A percentile compares a stretch with the other conserved stretches of the same genome.
Conservation (phyloP, 2,329 filamentous ascomycete species). For the Ophiostoma ips region DNA sequence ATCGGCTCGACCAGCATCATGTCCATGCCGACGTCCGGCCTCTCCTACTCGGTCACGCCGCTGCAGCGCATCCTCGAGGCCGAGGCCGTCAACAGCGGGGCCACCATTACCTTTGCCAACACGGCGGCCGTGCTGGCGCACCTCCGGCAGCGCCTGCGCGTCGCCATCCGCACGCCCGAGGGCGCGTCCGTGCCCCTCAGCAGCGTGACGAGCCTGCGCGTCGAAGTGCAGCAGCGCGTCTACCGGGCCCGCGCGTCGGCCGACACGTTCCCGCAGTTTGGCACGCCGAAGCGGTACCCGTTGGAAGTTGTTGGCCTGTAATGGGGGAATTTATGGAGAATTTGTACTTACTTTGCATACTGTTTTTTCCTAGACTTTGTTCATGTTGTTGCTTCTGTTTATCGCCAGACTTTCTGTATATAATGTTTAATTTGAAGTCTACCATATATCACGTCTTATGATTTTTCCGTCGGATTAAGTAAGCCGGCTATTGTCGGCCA, state of each 20-base stretch:
- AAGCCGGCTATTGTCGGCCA: not conserved
- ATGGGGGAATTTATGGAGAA: no score
- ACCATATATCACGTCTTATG: no score
- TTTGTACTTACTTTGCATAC: no score
- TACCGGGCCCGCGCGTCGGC: slow-evolving; percentile 12
- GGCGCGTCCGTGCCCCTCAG: slow-evolving; percentile 18
- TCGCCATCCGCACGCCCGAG: slow-evolving; percentile 17
- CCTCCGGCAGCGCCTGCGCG: slow-evolving; percentile 17
- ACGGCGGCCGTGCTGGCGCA: slow-evolving; percentile 20
- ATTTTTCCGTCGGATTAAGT: not conserved
- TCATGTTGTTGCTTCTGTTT: no score
- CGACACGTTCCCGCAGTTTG: slow-evolving; percentile 16
- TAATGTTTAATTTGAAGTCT: no score
- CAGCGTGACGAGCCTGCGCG: slow-evolving; percentile 22
- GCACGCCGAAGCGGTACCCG: slow-evolving; percentile 2
- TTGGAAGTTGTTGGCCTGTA: not conserved
- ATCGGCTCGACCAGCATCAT: slow-evolving; percentile 24
- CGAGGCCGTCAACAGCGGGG: not conserved
- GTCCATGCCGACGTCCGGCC: slow-evolving; percentile 23
- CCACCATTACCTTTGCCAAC: not conserved
- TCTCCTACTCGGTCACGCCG: slow-evolving; percentile 21
- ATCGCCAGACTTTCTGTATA: no score
- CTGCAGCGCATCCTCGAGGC: slow-evolving; percentile 14
- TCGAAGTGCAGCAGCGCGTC: slow-evolving; percentile 22
- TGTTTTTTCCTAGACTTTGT: not conserved